Conservation (phyloP, 1,139 yeast species). For the Blastobotrys proliferans region DNA sequence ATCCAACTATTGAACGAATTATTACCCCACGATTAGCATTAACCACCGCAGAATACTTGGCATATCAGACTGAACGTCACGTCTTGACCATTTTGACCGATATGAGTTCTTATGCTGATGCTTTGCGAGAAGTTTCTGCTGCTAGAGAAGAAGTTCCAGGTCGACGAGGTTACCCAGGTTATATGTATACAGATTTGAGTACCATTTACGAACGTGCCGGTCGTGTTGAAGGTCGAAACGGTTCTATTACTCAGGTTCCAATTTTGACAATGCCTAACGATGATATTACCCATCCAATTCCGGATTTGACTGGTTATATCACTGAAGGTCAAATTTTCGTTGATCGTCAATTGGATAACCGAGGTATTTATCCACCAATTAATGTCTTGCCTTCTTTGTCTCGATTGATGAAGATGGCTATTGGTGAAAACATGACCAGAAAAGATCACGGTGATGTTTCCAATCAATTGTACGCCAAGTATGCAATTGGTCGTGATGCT, state of each 20-base stretch:
- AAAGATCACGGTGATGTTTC: conserved; percentile 99
- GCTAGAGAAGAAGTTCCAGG: conserved; percentile 99
- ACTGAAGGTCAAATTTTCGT: conserved; percentile 98
- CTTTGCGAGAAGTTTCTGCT: conserved; percentile 98
- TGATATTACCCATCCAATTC: conserved; percentile 99
- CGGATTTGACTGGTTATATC: conserved; percentile 98
- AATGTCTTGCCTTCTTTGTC: conserved; percentile 96
- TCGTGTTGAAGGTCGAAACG: conserved; percentile 99
- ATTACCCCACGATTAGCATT: conserved; percentile 99
- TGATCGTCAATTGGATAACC: conserved; percentile 93
- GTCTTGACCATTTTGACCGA: conserved; percentile 96
- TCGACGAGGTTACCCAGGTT: conserved; percentile 99
- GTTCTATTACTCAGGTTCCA: conserved; percentile 98
- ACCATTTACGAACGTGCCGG: conserved; percentile 99
- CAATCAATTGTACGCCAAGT: conserved; percentile 96
- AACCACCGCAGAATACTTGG: conserved; percentile 97
- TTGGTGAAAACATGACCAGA: conserved; percentile 99
- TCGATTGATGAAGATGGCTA: conserved; percentile 98
- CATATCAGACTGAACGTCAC: conserved; percentile 98
- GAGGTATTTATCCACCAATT: conserved; percentile 98
- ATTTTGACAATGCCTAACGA: conserved; percentile 99
- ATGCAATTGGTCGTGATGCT: conserved; percentile 99
- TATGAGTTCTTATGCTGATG: conserved; percentile 99
- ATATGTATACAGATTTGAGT: conserved; percentile 98
- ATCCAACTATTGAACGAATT: conserved; percentile 98